Conservation (phyloP, 495 filamentous ascomycete genomes). For the Amphirosellinia nigrospora region DNA sequence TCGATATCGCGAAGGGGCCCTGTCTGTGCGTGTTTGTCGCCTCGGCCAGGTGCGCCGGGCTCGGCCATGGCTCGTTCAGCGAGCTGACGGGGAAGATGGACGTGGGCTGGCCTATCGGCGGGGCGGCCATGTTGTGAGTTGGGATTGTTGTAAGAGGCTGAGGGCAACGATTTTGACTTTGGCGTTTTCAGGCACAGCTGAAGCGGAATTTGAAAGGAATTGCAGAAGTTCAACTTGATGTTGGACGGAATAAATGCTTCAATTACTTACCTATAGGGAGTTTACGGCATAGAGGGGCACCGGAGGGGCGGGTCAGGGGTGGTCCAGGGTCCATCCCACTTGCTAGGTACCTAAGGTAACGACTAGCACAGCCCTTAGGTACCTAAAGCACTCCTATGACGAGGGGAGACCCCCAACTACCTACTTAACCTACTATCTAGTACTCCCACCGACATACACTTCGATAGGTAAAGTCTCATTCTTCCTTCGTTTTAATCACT, state of each 20-base stretch:
- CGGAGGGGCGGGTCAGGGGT: neutral
- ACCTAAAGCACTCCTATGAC: too few species aligned
- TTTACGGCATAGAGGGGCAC: neutral
- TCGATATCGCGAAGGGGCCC: conserved; percentile 71
- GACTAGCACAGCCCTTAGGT: too few species aligned
- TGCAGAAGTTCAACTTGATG: neutral
- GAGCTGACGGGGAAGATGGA: conserved; percentile 5
- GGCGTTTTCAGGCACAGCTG: neutral
- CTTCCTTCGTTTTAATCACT: too few species aligned
- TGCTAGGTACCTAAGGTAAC: too few species aligned
- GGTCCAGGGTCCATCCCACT: neutral
- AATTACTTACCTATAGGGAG: neutral
- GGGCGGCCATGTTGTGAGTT: conserved; percentile 5
- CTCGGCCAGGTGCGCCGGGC: conserved; percentile 32
- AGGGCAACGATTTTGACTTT: neutral
- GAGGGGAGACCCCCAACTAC: too few species aligned
- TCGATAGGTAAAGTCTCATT: too few species aligned
- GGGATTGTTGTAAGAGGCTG: neutral
- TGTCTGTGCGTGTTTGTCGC: conserved; percentile 57
- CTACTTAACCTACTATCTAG: too few species aligned
- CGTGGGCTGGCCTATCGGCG: neutral
- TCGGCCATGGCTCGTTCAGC: conserved; percentile 23
- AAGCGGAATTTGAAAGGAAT: neutral
- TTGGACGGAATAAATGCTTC: neutral
- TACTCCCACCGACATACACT: too few species aligned